phyloP scores from a whole-genome alignment of 805 yeast genomes.

The Suhomyces faveliae region DNA sequence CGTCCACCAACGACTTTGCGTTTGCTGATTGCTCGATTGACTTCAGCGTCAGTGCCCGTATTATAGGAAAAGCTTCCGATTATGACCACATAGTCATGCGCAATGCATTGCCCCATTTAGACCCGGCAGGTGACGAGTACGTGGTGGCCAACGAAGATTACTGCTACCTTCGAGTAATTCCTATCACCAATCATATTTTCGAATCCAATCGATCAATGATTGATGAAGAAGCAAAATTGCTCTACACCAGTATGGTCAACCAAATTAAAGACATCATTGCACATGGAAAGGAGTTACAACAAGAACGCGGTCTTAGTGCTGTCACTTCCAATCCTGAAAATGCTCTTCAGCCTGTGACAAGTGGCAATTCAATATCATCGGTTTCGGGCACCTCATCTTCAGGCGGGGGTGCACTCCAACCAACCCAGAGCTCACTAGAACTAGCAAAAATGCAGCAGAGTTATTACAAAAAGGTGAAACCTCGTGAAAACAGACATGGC shows the following conservation, averaged over 20 bases:
- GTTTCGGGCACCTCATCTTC: background rate
- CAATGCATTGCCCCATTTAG: constrained; percentile 13
- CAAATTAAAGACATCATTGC: constrained; percentile 29
- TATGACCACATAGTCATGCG: constrained; percentile 19
- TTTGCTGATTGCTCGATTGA: constrained; percentile 29
- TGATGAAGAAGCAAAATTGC: constrained; percentile 32
- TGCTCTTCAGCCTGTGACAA: background rate
- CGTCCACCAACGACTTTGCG: constrained; percentile 27
- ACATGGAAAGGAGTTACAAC: constrained; percentile 21
- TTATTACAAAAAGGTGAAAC: constrained; percentile 20
- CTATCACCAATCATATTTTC: constrained; percentile 22
- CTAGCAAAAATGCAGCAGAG: constrained; percentile 30
- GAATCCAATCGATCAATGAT: constrained; percentile 31
- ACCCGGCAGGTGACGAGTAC: constrained; percentile 24
- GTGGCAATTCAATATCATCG: background rate
- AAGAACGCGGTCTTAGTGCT: background rate
- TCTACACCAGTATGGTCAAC: constrained; percentile 26
- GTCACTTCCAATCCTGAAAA: background rate
- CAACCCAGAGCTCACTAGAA: constrained; percentile 24
- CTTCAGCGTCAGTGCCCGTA: constrained; percentile 35
- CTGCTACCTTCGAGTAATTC: constrained; percentile 25
- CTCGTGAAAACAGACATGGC: constrained; percentile 2
- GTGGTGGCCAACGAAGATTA: constrained; percentile 31
- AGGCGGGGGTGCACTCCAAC: constrained; percentile 6
- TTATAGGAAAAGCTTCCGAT: constrained; percentile 37